These are phyloP conservation scores for Stylosanthes scabra DNA, from an alignment of 331 rosid genomes.

Conservation along the genomic window DNA sequence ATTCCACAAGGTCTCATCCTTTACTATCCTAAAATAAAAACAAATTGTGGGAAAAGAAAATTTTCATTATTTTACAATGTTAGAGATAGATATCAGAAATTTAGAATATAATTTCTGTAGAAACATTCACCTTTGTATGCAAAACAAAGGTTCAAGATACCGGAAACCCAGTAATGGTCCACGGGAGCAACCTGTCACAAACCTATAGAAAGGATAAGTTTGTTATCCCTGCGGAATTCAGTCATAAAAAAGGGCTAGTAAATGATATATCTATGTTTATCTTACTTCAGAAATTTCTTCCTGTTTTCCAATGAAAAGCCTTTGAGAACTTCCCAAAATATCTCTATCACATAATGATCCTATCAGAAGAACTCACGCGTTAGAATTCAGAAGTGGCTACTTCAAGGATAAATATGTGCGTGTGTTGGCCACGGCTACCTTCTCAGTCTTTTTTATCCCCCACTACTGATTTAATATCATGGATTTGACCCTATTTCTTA, in stretches of 20 bases:
- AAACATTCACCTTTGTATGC: slow-evolving; percentile 84
- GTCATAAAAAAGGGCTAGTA: slow-evolving; percentile 28
- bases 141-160: slow-evolving; percentile 88
- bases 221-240: slow-evolving; percentile 24
- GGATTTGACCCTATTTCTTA: background rate
- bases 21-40: slow-evolving; percentile 19
- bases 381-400: slow-evolving; percentile 19
- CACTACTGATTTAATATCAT: background rate
- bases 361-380: slow-evolving; percentile 42
- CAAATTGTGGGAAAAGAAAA: background rate
- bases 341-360: slow-evolving; percentile 91
- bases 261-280: slow-evolving; percentile 24
- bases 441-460: background rate
- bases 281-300: slow-evolving; percentile 93
- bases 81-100: background rate
- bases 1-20: background rate
- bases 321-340: slow-evolving; percentile 95
- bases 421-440: background rate
- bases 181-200: slow-evolving; percentile 97
- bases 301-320: slow-evolving; percentile 85
- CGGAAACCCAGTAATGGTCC: slow-evolving; percentile 96
- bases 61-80: slow-evolving; percentile 12
- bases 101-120: slow-evolving; percentile 6
- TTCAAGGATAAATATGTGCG: background rate
- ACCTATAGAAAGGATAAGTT: slow-evolving; percentile 55